Evolutionary conservation across 31 red algal genomes (phyloP).

Genomic region (Asparagopsis taxiformis): DNA sequence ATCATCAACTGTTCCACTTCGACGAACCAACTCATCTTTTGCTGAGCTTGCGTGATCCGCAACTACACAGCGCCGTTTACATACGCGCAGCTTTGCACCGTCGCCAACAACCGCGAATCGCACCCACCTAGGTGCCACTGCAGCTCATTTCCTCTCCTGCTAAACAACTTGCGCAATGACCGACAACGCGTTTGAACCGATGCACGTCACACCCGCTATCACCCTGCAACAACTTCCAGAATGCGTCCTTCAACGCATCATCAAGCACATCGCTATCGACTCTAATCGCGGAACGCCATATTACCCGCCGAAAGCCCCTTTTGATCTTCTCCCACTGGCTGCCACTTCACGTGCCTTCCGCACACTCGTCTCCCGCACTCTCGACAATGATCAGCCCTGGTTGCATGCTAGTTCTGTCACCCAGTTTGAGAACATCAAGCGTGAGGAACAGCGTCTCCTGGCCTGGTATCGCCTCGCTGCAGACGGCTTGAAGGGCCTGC

Average conservation of each 20-base stretch:
- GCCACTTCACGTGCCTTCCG: background rate
- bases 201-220: too few relatives aligned
- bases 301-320: background rate
- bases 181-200: too few relatives aligned
- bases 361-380: background rate
- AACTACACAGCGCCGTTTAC: too few relatives aligned
- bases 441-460: background rate
- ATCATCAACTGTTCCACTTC: too few relatives aligned
- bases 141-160: background rate
- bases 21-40: too few relatives aligned
- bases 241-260: background rate
- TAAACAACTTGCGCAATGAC: background rate
- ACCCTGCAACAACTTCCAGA: background rate
- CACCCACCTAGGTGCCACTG: background rate
- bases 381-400: background rate
- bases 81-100: too few relatives aligned
- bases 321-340: background rate
- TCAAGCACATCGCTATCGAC: background rate
- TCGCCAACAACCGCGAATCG: too few relatives aligned
- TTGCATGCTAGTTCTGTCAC: background rate
- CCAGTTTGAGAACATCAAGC: background rate
- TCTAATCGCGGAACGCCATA: background rate
- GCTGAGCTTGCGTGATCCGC: too few relatives aligned
- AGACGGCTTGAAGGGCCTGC: background rate
- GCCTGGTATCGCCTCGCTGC: background rate